Conservation (phyloP, 129 eudicot genomes). For the Ambrosia trifida region DNA sequence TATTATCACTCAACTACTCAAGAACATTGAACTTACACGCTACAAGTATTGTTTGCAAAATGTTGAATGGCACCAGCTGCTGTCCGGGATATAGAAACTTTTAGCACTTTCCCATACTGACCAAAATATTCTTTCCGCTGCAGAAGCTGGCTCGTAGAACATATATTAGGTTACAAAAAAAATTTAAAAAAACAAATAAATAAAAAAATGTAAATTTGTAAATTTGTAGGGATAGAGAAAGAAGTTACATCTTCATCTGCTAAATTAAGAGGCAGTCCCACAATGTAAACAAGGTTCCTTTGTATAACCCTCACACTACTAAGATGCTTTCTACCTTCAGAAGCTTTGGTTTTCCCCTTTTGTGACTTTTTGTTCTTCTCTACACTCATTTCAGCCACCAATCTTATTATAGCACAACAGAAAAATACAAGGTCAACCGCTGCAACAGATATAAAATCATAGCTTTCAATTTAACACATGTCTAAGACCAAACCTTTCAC, state of each 20-base stretch:
- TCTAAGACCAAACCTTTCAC: conserved; percentile 63
- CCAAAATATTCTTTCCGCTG: conserved; percentile 90
- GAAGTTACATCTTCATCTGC: conserved; percentile 86
- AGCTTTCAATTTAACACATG: not conserved
- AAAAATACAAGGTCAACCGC: conserved; percentile 2
- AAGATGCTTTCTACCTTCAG: conserved; percentile 93
- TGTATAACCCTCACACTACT: conserved; percentile 93
- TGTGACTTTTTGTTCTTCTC: conserved; percentile 77
- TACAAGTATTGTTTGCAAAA: conserved; percentile 90
- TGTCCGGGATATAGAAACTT: conserved; percentile 97
- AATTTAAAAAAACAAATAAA: not conserved
- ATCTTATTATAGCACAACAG: conserved; percentile 44
- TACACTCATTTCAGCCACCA: conserved; percentile 80
- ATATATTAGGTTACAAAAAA: not conserved
- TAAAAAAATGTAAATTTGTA: too few species aligned
- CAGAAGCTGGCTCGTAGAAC: conserved; percentile 59
- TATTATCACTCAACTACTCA: not conserved
- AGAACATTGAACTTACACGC: conserved; percentile 72
- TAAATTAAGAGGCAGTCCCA: conserved; percentile 85
- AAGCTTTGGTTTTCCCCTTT: conserved; percentile 74
- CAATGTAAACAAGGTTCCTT: conserved; percentile 89
- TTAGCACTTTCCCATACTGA: conserved; percentile 93
- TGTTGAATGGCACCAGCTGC: conserved; percentile 89
- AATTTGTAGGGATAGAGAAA: not conserved
- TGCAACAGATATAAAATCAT: conserved; percentile 8